Conservation (phyloP, 139 green algal species). For the Diplosphaera chodatii region DNA sequence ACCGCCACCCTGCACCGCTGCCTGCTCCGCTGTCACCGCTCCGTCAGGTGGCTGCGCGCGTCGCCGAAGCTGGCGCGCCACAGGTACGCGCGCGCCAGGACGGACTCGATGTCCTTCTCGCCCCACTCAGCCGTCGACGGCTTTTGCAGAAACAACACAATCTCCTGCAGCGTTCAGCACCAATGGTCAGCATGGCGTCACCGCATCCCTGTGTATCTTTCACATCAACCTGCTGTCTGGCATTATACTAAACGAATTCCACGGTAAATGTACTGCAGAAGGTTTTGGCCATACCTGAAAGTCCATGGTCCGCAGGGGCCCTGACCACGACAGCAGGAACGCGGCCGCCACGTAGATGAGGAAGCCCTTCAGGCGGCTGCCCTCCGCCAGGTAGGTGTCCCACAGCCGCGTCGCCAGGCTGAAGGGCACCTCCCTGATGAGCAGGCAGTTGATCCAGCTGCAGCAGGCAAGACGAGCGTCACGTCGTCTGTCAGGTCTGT, state of each 20-base stretch:
- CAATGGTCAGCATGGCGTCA: no score
- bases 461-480: no score
- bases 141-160: conserved; percentile 51
- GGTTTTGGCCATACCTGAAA: no score
- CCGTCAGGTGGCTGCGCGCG: conserved; percentile 52
- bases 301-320: conserved; percentile 56
- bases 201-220: no score
- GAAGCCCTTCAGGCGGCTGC: conserved; percentile 68
- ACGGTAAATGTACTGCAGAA: no score
- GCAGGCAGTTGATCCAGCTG: conserved; percentile 98
- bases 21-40: conserved; percentile 13
- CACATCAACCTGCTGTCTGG: no score
- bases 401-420: conserved; percentile 67
- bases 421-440: conserved; percentile 87
- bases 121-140: conserved; percentile 66
- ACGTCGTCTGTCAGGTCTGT: no score
- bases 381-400: conserved; percentile 91
- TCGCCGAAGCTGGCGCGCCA: conserved; percentile 66
- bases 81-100: conserved; percentile 80
- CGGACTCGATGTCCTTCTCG: conserved; percentile 71
- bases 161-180: conserved; percentile 15
- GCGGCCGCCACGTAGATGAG: conserved; percentile 67
- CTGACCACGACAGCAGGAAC: conserved; percentile 70
- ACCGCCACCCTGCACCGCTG: no score
- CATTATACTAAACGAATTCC: no score